Conservation (phyloP, 2,329 filamentous ascomycete species). For the Dichotomopilus funicola region DNA sequence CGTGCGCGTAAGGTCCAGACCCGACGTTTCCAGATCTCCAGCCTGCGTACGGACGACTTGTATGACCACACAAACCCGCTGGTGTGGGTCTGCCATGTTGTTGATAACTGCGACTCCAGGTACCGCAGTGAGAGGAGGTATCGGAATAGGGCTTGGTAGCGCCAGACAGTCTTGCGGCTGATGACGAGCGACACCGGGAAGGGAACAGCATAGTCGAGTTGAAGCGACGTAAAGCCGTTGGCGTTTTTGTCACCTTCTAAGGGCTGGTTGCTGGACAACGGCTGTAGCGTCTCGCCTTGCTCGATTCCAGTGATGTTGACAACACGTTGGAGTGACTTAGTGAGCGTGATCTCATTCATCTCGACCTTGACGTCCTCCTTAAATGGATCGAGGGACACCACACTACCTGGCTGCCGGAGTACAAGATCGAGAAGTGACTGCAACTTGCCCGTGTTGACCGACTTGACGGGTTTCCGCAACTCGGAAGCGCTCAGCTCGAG, state of each 20-base stretch:
- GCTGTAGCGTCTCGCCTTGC: constrained; percentile 75
- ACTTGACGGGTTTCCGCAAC: constrained; percentile 79
- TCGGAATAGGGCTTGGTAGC: constrained; percentile 92
- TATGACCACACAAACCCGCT: constrained; percentile 77
- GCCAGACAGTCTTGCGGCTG: constrained; percentile 90
- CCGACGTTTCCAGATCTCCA: constrained; percentile 88
- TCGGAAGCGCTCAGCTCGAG: constrained; percentile 86
- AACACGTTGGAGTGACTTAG: constrained; percentile 89
- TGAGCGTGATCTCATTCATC: constrained; percentile 91
- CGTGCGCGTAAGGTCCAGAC: constrained; percentile 87
- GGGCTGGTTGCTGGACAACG: constrained; percentile 54
- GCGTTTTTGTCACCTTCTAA: constrained; percentile 82
- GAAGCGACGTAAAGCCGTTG: constrained; percentile 82
- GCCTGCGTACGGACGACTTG: constrained; percentile 59
- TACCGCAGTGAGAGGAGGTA: constrained; percentile 87
- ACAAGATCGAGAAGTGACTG: constrained; percentile 95
- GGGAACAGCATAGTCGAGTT: constrained; percentile 89
- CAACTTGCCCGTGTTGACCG: constrained; percentile 85
- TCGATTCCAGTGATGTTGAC: constrained; percentile 96
- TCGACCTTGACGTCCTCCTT: constrained; percentile 97
- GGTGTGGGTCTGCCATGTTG: constrained; percentile 85
- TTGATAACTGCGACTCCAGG: constrained; percentile 78
- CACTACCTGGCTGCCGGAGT: constrained; percentile 88
- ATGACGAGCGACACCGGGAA: constrained; percentile 95
- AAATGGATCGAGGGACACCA: constrained; percentile 90